Conservation (phyloP, 1,139 yeast species). For the Saccharomyces pastorianus region DNA sequence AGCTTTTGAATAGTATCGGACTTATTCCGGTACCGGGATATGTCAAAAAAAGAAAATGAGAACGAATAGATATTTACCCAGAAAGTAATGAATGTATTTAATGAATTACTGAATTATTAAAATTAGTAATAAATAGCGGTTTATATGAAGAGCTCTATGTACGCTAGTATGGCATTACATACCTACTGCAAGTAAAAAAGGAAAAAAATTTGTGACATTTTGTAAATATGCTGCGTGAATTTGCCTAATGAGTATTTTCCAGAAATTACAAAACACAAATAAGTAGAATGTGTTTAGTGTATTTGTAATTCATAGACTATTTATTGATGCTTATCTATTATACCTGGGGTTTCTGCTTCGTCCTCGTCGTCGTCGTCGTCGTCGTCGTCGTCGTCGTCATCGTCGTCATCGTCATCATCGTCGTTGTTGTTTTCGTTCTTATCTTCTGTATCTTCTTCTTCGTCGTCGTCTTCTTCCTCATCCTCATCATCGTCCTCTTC, state of each 20-base stretch:
- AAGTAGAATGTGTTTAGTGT: not conserved
- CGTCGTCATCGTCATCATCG: constrained; percentile 40
- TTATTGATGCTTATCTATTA: not conserved
- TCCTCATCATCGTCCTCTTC: constrained; percentile 64
- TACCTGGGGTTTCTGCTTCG: not conserved
- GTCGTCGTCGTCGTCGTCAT: constrained; percentile 38
- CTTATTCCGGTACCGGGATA: constrained; percentile 1
- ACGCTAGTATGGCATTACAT: not conserved
- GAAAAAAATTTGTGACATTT: not conserved
- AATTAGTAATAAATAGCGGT: not conserved
- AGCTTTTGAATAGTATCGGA: constrained; percentile 4
- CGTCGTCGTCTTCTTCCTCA: constrained; percentile 40
- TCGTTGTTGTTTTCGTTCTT: constrained; percentile 34
- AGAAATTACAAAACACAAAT: not conserved
- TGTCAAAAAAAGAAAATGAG: not conserved
- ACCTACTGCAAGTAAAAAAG: not conserved
- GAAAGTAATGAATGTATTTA: not conserved
- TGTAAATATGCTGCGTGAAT: not conserved
- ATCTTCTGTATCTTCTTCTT: constrained; percentile 32
- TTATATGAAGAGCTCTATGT: not conserved
- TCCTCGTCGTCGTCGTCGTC: constrained; percentile 30
- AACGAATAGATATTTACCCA: not conserved
- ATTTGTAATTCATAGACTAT: not conserved
- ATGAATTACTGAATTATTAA: not conserved
- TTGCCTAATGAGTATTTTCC: not conserved